These are phyloP conservation scores for Lachnellula suecica DNA, from an alignment of 2,329 filamentous ascomycete species.

Conservation along the genomic window DNA sequence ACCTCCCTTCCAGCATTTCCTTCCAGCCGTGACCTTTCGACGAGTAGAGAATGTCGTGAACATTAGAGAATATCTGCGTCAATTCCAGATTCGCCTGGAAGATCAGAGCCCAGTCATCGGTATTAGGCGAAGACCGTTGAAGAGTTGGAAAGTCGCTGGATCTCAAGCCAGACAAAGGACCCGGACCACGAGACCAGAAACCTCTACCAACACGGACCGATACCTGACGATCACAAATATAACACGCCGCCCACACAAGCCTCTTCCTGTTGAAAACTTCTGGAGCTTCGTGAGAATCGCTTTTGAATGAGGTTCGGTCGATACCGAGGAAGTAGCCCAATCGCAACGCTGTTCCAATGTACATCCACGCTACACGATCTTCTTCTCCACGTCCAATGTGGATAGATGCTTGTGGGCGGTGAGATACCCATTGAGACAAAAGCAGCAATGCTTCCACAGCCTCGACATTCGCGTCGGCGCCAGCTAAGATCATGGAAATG, in stretches of 20 bases:
- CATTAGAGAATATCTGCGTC: conserved; percentile 71
- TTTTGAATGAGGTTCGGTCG: conserved; percentile 66
- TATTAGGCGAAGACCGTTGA: conserved; percentile 54
- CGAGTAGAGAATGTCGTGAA: conserved; percentile 72
- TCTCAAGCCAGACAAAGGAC: conserved; percentile 57
- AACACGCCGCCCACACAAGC: conserved; percentile 68
- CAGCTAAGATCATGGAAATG: conserved; percentile 65
- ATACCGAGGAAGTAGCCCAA: conserved; percentile 70
- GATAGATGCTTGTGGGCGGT: conserved; percentile 28
- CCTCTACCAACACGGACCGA: conserved; percentile 70
- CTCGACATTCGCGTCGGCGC: conserved; percentile 66
- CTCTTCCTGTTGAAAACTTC: conserved; percentile 61
- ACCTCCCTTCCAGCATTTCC: conserved; percentile 68
- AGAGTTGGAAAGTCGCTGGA: conserved; percentile 50
- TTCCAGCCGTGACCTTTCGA: conserved; percentile 69
- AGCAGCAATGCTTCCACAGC: conserved; percentile 69
- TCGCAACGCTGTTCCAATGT: conserved; percentile 68
- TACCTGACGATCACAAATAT: conserved; percentile 61
- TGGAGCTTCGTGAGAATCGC: conserved; percentile 57
- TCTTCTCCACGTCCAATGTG: conserved; percentile 68
- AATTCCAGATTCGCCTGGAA: conserved; percentile 72
- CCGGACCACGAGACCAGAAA: conserved; percentile 72
- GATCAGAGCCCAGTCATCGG: conserved; percentile 66
- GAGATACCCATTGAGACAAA: conserved; percentile 65
- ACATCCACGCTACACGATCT: conserved; percentile 76